Base-by-base conservation (phyloP, 805 yeast genomes). In the Torulaspora indica region DNA sequence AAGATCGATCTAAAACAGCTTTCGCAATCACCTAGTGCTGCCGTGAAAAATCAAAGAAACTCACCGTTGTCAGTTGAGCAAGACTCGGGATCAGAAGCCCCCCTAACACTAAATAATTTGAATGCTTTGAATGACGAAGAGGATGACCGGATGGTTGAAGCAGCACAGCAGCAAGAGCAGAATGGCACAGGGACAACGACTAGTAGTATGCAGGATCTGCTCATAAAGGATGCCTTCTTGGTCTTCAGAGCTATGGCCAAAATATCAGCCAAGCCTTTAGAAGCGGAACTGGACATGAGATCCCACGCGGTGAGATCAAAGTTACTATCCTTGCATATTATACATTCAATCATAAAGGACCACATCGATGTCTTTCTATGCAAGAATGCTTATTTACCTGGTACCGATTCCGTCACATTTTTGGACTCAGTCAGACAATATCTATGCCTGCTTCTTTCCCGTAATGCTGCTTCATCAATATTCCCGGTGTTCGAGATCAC, bases 231-330 rank as follows among this genome's bases (percentile, higher is more conserved):
- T 63, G 97, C 98, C 0, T 91, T 90, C 58, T 72, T 93, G 47
- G 77, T 93, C 3, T 89, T 93, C 66, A 78, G 99, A 61, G 91
- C 97, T 1, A 85, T 93, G 93, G 86, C 96, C 63, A 89, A 88
- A 60, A 75, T 93, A 13, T 85, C 97, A 2, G 85, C 86, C 38
- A 93, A 93, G 64, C 75, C 82, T 22, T 69, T 91, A 46, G 97
- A 90, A 47, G 74, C 80, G 32, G 85, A 82, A 29, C 67, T 88
- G 49, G 95, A 85, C 63, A 82, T 83, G 88, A 78, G 91, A 63
- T 84, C 96, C 2, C 96, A 91, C 59, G 84, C 91, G 1, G 88
- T 93, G 52, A 79, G 98, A 57, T 88, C 97, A 1, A 93, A 93
- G 63, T 70, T 93, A 47, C 72, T 95, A 27, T 86, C 98, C 1